Percentiles rank a stretch among this genome's conserved stretches.
phyloP scores from a whole-genome alignment of 2,329 filamentous ascomycete species.

The Colletotrichum navitas region DNA sequence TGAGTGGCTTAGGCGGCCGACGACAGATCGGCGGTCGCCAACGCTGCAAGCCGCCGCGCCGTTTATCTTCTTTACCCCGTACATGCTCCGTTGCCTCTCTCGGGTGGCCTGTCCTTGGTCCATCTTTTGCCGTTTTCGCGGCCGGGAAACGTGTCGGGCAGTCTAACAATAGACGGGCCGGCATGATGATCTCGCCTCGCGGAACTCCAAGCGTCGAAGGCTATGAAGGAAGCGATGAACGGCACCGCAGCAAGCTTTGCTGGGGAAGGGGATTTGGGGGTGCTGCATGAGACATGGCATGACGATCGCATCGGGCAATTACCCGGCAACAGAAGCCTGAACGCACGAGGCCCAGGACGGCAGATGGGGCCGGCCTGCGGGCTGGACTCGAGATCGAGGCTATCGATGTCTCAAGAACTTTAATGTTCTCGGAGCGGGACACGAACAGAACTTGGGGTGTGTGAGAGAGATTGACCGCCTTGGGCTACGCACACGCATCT shows the following conservation, averaged over 20 bases:
- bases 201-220: neutral
- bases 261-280: neutral
- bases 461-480: neutral
- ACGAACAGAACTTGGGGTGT: neutral
- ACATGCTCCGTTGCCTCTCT: neutral
- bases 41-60: neutral
- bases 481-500: neutral
- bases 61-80: neutral
- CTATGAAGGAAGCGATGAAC: neutral
- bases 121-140: conserved; percentile 8
- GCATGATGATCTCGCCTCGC: neutral
- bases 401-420: conserved; percentile 22
- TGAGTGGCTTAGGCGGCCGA: conserved; percentile 19
- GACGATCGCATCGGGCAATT: conserved; percentile 15
- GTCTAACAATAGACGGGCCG: conserved; percentile 5
- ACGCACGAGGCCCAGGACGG: conserved; percentile 11
- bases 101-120: neutral
- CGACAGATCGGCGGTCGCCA: conserved; percentile 11
- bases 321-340: conserved; percentile 2
- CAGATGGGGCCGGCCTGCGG: conserved; percentile 21
- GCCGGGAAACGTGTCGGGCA: neutral
- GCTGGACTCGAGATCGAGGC: conserved; percentile 27
- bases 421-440: neutral
- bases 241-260: conserved; percentile 4
- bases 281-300: conserved; percentile 4